Evolutionary conservation across 2,329 filamentous ascomycete species (phyloP).

Genomic region (Incumbomyces delicatus): DNA sequence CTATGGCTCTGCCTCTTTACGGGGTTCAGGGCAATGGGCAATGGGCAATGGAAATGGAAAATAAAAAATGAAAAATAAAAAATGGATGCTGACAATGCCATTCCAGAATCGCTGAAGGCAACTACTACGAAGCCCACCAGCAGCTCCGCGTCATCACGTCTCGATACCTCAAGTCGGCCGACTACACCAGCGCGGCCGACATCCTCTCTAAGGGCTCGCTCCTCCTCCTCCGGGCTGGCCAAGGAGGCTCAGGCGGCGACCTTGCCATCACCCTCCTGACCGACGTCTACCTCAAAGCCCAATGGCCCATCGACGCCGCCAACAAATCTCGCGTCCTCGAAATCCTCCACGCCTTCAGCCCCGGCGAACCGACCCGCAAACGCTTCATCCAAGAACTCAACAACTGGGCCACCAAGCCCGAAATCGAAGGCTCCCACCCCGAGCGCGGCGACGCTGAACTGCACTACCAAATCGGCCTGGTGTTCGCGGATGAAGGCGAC

Average conservation of each 20-base stretch:
- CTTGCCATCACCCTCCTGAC: constrained; percentile 75
- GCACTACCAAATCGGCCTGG: constrained; percentile 78
- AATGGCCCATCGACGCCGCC: constrained; percentile 59
- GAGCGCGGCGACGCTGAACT: constrained; percentile 89
- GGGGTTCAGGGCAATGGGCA: no score
- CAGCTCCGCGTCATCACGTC: constrained; percentile 92
- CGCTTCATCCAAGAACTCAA: constrained; percentile 83
- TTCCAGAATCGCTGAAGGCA: constrained; percentile 70
- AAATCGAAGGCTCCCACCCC: constrained; percentile 49
- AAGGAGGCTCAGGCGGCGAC: constrained; percentile 87
- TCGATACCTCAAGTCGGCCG: constrained; percentile 72
- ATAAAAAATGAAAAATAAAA: no score
- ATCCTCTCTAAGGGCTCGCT: constrained; percentile 76
- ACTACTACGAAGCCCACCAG: constrained; percentile 97
- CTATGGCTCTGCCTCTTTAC: no score
- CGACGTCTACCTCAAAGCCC: constrained; percentile 83
- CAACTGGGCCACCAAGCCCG: constrained; percentile 74
- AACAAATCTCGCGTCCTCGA: constrained; percentile 54
- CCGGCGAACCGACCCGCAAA: constrained; percentile 82
- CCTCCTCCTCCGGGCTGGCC: constrained; percentile 79
- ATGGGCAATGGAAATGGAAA: no score
- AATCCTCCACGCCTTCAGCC: constrained; percentile 68
- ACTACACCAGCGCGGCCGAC: constrained; percentile 73
- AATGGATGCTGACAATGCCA: constrained; percentile 13
- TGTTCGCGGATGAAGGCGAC: constrained; percentile 90